phyloP scores from a whole-genome alignment of 2,329 filamentous ascomycete species.

The Rosellinia necatrix region DNA sequence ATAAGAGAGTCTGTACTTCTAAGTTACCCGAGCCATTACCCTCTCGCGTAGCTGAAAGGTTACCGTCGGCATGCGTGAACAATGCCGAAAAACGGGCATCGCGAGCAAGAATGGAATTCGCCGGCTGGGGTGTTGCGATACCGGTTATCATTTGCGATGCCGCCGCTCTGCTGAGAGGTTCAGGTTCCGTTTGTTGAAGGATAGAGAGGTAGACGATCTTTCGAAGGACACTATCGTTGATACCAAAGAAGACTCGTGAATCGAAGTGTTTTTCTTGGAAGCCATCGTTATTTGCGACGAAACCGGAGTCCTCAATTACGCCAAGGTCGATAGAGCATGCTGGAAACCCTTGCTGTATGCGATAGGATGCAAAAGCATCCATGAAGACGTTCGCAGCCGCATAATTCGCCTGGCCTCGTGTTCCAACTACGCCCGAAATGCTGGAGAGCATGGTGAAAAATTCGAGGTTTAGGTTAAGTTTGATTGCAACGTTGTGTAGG shows the following conservation, averaged over 20 bases:
- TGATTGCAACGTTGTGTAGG: slow-evolving; percentile 37
- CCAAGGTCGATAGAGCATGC: slow-evolving; percentile 47
- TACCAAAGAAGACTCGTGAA: slow-evolving; percentile 15
- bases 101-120: not conserved
- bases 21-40: not conserved
- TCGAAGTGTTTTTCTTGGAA: slow-evolving; percentile 19
- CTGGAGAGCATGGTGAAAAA: slow-evolving; percentile 46
- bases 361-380: slow-evolving; percentile 45
- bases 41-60: not conserved
- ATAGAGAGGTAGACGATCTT: slow-evolving; percentile 31
- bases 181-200: slow-evolving; percentile 25
- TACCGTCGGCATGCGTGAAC: not conserved
- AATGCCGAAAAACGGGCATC: slow-evolving; percentile 9
- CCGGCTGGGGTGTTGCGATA: slow-evolving; percentile 3
- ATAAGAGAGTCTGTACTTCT: slow-evolving; percentile 5
- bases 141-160: slow-evolving; percentile 8
- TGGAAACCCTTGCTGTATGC: slow-evolving; percentile 39
- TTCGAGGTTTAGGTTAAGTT: slow-evolving; percentile 34
- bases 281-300: slow-evolving; percentile 33
- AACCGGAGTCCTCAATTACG: slow-evolving; percentile 41
- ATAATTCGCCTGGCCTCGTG: slow-evolving; percentile 47
- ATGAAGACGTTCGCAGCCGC: slow-evolving; percentile 48
- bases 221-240: slow-evolving; percentile 32
- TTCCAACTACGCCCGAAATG: slow-evolving; percentile 43
- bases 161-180: slow-evolving; percentile 15